Base-by-base conservation (phyloP, 2,329 filamentous ascomycete genomes). In the Phoma herbarum region DNA sequence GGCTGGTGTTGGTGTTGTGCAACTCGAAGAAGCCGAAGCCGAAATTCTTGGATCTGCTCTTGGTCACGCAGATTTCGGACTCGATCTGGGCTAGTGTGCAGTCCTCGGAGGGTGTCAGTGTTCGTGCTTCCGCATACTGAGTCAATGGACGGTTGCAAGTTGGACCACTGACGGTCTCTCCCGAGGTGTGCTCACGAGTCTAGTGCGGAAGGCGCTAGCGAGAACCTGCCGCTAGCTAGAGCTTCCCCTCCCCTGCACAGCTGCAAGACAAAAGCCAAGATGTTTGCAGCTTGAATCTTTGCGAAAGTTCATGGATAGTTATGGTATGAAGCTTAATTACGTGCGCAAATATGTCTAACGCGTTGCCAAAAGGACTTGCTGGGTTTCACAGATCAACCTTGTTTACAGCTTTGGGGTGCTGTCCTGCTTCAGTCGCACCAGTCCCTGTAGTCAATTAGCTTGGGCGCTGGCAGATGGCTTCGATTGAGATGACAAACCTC, bases 401-500 rank as follows among this genome's bases (percentile, higher is more conserved):
- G 9, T 35, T 33, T 57, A 60, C 18, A 60, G 49, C 41, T 60
- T 60, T 22, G 57, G 57, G 7, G 57, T 55, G 52, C 52, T 46
- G 16, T 60, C 58, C 52, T 61, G 59, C 7, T 49, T 48, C 45
- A 61, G n/a, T 25, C 59, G 59, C 12, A 61, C 54, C 20, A 61
- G 43, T 23, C 59, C 59, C 59, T 61, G 43, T 31, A 14, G 4
- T 5, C 20, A n/a, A 14, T 61, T 29, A 61, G 55, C 28, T 33
- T 45, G 25, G 3, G 14, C 14, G 7, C 28, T 20, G 14, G 11
- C 8, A n/a, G 14, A 22, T 26, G 14, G 29, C 10, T 10, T 22
- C 6, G 31, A 35, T 18, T 26, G 46, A 22, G n/a, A 23, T 10
- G 37, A 64, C 70, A 72, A 66, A 82, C 90, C 84, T 95, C 91